phyloP scores from a whole-genome alignment of 768 basidiomycete species.

The Trametes villosa region DNA sequence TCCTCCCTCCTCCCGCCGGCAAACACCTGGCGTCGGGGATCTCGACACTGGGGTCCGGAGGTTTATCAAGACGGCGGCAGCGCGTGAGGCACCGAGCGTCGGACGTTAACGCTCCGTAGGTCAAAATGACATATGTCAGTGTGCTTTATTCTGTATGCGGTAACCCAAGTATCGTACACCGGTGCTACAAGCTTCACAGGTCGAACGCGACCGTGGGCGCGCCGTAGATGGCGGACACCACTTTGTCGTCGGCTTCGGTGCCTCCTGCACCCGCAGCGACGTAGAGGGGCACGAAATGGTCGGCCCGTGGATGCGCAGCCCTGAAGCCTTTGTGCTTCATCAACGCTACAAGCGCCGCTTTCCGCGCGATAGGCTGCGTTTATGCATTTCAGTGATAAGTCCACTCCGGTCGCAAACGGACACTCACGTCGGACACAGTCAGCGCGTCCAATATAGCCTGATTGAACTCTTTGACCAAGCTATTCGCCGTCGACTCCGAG shows the following conservation, averaged over 20 bases:
- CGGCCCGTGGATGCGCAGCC: conserved; percentile 71
- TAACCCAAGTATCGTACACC: neutral
- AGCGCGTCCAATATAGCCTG: conserved; percentile 61
- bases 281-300: conserved; percentile 83
- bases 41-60: too few species aligned
- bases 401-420: neutral
- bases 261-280: conserved; percentile 77
- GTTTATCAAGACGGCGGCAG: neutral
- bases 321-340: conserved; percentile 65
- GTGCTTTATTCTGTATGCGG: neutral
- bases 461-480: conserved; percentile 59
- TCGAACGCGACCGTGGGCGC: conserved; percentile 72
- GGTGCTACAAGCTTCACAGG: conserved; percentile 32
- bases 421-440: conserved; percentile 51
- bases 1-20: too few species aligned
- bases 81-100: neutral
- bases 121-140: neutral
- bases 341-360: conserved; percentile 58
- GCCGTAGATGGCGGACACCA: conserved; percentile 59
- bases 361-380: conserved; percentile 53
- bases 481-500: conserved; percentile 50
- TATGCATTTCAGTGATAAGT: neutral
- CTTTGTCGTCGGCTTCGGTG: conserved; percentile 47
- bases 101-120: neutral
- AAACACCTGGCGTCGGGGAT: neutral